Percentiles rank a stretch among this genome's conserved stretches.
phyloP scores from a whole-genome alignment of 192 early-diverging fungal genomes.

The Entrophospora sp. region DNA sequence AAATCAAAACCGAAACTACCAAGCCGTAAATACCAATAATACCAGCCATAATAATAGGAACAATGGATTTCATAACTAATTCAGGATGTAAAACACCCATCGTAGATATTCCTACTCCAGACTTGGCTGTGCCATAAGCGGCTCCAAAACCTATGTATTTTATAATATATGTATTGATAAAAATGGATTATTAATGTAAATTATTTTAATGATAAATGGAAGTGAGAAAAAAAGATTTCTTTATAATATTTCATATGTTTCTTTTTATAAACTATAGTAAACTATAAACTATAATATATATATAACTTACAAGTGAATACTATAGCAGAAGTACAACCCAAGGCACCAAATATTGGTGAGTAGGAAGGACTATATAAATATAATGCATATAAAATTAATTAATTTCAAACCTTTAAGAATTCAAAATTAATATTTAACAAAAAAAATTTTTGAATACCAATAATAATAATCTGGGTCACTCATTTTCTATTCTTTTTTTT shows the following conservation, averaged over 20 bases:
- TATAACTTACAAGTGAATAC: constrained; percentile 75
- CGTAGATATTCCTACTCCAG: constrained; percentile 80
- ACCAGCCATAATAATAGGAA: constrained; percentile 97
- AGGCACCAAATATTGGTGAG: constrained; percentile 91
- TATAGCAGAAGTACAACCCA: constrained; percentile 86
- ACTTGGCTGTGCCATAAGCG: constrained; percentile 87
- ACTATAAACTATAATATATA: not conserved
- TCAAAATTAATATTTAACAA: too few relatives aligned
- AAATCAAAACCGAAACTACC: constrained; percentile 89
- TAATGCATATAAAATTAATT: too few relatives aligned
- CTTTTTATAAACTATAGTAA: not conserved
- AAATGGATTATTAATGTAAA: not conserved
- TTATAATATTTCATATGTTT: not conserved
- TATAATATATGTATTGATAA: constrained; percentile 4
- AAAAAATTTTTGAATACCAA: too few relatives aligned
- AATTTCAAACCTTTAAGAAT: too few relatives aligned
- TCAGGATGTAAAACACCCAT: constrained; percentile 85
- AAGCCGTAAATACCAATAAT: constrained; percentile 99
- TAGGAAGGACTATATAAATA: constrained; percentile 84
- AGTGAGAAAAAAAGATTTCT: not conserved
- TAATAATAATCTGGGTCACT: too few relatives aligned
- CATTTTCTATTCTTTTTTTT: too few relatives aligned
- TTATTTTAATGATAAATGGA: not conserved
- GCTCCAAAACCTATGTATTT: constrained; percentile 69
- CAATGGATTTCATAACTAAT: constrained; percentile 77